Evolutionary conservation across 257 asterid species (phyloP).

Genomic region (Vinca minor): DNA sequence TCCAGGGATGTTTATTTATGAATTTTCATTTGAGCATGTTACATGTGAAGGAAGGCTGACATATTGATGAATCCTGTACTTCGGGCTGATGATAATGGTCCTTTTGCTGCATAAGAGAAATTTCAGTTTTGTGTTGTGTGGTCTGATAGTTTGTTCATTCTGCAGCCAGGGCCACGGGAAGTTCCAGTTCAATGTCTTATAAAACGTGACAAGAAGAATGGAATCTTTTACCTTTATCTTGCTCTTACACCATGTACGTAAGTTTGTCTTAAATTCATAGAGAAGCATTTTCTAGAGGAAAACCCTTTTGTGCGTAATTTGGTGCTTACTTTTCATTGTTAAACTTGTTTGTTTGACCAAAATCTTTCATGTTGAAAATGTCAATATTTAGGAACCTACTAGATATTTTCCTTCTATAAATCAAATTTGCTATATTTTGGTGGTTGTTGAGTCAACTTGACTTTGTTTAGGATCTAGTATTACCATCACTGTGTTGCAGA

Average conservation of each 20-base stretch:
- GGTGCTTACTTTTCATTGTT: background rate
- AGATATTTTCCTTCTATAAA: background rate
- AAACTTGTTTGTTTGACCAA: slow-evolving; percentile 6
- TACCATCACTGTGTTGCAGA: background rate
- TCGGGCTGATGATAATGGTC: background rate
- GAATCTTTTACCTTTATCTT: slow-evolving; percentile 65
- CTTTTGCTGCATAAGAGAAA: background rate
- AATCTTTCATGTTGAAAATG: background rate
- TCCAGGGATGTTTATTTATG: background rate
- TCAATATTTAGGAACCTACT: background rate
- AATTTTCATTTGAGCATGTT: background rate
- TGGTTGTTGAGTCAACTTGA: slow-evolving; percentile 11
- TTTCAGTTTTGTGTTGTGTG: background rate
- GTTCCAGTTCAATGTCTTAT: slow-evolving; percentile 72
- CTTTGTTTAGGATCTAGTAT: slow-evolving; percentile 4
- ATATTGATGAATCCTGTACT: background rate
- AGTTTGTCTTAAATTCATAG: background rate
- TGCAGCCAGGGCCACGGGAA: slow-evolving; percentile 92
- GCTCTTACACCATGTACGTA: slow-evolving; percentile 77
- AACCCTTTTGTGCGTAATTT: background rate
- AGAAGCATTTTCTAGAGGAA: slow-evolving; percentile 1
- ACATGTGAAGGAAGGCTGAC: background rate
- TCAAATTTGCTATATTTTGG: background rate
- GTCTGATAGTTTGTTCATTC: slow-evolving; percentile 8
- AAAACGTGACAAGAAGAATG: slow-evolving; percentile 87